A percentile compares a stretch with the other conserved stretches of the same genome.
phyloP scores from a whole-genome alignment of 169 alveolate genomes.

The Plasmodium inui region DNA sequence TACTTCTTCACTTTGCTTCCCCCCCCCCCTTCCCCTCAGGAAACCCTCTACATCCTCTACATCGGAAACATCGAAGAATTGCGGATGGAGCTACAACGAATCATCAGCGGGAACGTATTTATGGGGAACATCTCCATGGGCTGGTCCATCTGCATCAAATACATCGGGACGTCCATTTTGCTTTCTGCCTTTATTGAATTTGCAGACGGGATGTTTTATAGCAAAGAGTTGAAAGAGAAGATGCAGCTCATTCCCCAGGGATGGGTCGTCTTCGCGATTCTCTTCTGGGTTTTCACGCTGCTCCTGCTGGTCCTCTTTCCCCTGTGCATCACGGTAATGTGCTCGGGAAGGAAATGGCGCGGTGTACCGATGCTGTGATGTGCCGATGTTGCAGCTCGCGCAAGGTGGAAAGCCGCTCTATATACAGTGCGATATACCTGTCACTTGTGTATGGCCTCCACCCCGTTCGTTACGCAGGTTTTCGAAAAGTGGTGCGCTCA shows the following conservation, averaged over 20 bases:
- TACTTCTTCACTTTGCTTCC: neutral
- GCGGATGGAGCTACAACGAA: constrained; percentile 76
- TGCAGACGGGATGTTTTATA: constrained; percentile 79
- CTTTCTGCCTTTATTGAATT: constrained; percentile 83
- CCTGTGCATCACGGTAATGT: constrained; percentile 19
- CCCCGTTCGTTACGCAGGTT: neutral
- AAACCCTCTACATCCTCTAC: constrained; percentile 73
- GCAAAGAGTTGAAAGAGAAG: constrained; percentile 53
- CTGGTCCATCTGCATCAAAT: constrained; percentile 85
- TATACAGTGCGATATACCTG: neutral
- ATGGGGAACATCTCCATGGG: constrained; percentile 75
- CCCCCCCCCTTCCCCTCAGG: neutral
- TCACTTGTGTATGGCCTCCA: neutral
- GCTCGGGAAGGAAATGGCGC: neutral
- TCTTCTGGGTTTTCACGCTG: constrained; percentile 40
- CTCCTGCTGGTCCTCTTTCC: constrained; percentile 40
- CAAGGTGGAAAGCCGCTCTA: no score
- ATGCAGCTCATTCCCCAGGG: constrained; percentile 67
- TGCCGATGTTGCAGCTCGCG: no score
- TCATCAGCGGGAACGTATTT: constrained; percentile 76
- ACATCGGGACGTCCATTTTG: constrained; percentile 81
- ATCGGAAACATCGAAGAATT: constrained; percentile 81
- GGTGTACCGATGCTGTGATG: neutral
- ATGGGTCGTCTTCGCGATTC: constrained; percentile 40
- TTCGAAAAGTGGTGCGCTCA: constrained; percentile 44